Base-by-base conservation (phyloP, 495 filamentous ascomycete genomes). In the Corynascus novoguineensis region DNA sequence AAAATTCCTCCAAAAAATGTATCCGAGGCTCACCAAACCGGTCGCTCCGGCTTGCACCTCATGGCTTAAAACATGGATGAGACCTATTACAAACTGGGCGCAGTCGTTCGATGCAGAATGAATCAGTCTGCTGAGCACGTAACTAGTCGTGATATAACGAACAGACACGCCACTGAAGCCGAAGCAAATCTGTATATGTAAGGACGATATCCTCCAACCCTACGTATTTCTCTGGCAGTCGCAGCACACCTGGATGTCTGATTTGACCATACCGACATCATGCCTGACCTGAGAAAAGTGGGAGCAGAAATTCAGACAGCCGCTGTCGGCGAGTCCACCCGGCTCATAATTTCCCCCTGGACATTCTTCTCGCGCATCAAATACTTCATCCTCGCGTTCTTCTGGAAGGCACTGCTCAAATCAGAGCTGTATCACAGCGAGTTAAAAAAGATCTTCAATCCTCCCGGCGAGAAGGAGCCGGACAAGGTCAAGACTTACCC, bases 401-500 rank as follows among this genome's bases (percentile, higher is more conserved):
- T 50, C 9, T 50, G 22, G 15, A 29, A 56, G 2, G n/a, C 61
- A 15, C 9, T 66, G n/a, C 24, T 61, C 27, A 31, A 41, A 8
- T 53, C 59, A 1, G 6, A 58, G 22, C 38, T 37, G 32, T 37
- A 40, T 22, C 19, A 53, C 28, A 14, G 22, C 1, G 40, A 7
- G 17, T 15, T 58, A 35, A 59, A 58, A 28, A 51, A 51, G 12
- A 52, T 56, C 29, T 25, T 55, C n/a, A 11, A 48, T 28, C 15
- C 45, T 0, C 40, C 48, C 8, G 15, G 29, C 28, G 45, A 49
- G 17, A 53, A 28, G 31, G 42, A 53, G 3, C 63, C 65, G 2
- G 61, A 61, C 25, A 10, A 59, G 14, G 38, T 63, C 59, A 68
- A 63, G 55, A 34, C 42, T 7, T 64, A 64, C 25, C 56, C 64